Evolutionary conservation across 2,329 filamentous ascomycete species (phyloP), one percentile per base, ranked within the genome.

Genomic region (Penicillium fuscoglaucum): DNA sequence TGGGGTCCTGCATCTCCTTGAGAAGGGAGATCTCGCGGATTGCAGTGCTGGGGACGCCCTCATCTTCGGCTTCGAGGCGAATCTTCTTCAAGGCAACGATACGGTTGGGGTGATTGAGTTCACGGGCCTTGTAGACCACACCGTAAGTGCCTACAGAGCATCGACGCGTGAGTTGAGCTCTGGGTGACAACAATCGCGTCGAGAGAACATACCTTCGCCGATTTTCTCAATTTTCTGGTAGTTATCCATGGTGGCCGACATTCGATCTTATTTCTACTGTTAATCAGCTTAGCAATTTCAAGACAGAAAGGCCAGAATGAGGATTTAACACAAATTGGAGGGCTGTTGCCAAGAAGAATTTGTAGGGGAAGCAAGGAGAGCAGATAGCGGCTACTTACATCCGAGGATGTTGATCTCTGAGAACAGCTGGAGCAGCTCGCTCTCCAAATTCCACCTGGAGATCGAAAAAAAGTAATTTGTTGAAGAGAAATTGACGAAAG

Each of bases 181-280:
- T 31, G 26, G 45, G 26, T 35, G 41, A 33, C 19, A 37, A 47
- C 17, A 53, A 31, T 41, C 46, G 29, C n/a, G 51, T 45, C 24
- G 46, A 48, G 17, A 44, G 39, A 52, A 75, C 84, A 69, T 80
- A 95, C 92, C 92, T 85, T 96, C 92, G 77, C 92, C 92, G 71
- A 96, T 92, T 83, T 96, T 96, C 81, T 96, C 92, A 72, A 96
- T 85, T 81, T 96, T 96, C 79, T 96, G 90, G 77, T 96, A 96
- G 79, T 96, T 96, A 78, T 96, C 91, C 92, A 96, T 96, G 66
- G 61, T 75, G 58, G 35, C 50, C 37, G 31, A 24, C 43, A 55
- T 46, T 47, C 41, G 21, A 41, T 54, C 10, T 29, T 58, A 57
- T 45, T 26, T 26, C 51, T 58, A 31, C 35, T 43, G 10, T 43